phyloP scores from a whole-genome alignment of 441 rosid species.

The Biscutella laevigata region DNA sequence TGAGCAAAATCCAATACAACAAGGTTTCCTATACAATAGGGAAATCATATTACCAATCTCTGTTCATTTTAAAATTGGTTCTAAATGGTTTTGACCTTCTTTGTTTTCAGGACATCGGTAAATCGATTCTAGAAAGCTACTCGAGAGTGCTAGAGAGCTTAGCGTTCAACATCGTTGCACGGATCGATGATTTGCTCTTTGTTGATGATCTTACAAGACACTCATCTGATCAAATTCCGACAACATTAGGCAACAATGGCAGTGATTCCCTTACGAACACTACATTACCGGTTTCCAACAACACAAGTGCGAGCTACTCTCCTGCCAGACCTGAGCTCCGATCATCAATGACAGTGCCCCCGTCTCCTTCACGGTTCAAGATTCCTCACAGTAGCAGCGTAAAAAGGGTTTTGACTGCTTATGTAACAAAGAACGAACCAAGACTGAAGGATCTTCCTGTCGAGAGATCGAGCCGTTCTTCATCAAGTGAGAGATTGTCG shows the following conservation, averaged over 20 bases:
- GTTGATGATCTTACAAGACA: conserved; percentile 79
- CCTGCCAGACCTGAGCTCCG: conserved; percentile 50
- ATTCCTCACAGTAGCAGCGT: conserved; percentile 51
- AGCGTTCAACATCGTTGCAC: conserved; percentile 83
- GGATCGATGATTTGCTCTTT: conserved; percentile 81
- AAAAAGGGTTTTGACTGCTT: conserved; percentile 67
- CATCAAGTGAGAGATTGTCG: conserved; percentile 30
- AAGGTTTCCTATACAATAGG: conserved; percentile 29
- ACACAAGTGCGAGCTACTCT: conserved; percentile 64
- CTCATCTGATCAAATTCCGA: conserved; percentile 49
- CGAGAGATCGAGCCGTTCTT: conserved; percentile 21
- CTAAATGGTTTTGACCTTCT: not conserved
- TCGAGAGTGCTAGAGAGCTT: conserved; percentile 92
- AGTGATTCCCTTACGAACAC: conserved; percentile 40
- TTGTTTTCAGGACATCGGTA: conserved; percentile 76
- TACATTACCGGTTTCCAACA: conserved; percentile 47
- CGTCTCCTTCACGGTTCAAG: conserved; percentile 32
- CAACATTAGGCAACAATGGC: conserved; percentile 39
- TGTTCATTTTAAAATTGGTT: no score
- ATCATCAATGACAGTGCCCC: conserved; percentile 32
- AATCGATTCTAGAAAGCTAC: conserved; percentile 91
- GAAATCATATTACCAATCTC: not conserved
- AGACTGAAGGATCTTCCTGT: conserved; percentile 24
- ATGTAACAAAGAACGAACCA: conserved; percentile 40
- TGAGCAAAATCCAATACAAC: conserved; percentile 94